A percentile compares a stretch with the other conserved stretches of the same genome.
Conservation (phyloP, 306 rosid species). For the Mimosa bimucronata region DNA sequence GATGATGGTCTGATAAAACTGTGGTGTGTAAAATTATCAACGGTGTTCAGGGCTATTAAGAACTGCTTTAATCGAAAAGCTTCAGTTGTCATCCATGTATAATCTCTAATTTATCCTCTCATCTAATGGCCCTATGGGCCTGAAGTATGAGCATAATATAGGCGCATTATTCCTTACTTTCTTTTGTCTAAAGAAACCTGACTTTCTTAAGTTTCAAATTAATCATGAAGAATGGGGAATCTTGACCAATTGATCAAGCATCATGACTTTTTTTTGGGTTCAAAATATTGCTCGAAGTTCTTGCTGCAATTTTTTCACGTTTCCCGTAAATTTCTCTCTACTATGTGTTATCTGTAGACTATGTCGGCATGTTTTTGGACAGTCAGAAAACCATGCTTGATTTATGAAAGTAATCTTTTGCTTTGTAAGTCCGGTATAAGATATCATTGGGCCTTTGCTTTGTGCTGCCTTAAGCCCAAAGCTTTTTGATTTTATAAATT, state of each 20-base stretch:
- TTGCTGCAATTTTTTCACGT: not conserved
- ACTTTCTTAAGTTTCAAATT: not conserved
- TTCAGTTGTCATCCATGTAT: not conserved
- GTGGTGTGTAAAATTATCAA: not conserved
- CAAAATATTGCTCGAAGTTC: not conserved
- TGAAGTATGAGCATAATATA: not conserved
- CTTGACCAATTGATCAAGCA: not conserved
- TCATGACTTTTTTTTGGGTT: not conserved
- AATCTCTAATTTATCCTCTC: not conserved
- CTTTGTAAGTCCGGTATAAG: not conserved
- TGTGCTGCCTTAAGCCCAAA: not conserved
- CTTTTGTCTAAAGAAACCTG: not conserved
- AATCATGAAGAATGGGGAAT: not conserved
- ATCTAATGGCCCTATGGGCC: not conserved
- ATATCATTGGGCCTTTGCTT: not conserved
- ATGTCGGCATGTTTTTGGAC: not conserved
- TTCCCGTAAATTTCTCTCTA: not conserved
- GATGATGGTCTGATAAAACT: conserved; percentile 23
- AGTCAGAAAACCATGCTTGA: not conserved
- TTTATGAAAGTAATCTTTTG: too few relatives aligned
- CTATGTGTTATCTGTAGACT: not conserved
- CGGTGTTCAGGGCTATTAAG: not conserved
- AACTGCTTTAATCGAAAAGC: not conserved
- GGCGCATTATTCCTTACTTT: not conserved
- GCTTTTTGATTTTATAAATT: not conserved